These are phyloP conservation scores for Fusarium pseudoanthophilum DNA, from an alignment of 2,329 filamentous ascomycete genomes.

Conservation along the genomic window DNA sequence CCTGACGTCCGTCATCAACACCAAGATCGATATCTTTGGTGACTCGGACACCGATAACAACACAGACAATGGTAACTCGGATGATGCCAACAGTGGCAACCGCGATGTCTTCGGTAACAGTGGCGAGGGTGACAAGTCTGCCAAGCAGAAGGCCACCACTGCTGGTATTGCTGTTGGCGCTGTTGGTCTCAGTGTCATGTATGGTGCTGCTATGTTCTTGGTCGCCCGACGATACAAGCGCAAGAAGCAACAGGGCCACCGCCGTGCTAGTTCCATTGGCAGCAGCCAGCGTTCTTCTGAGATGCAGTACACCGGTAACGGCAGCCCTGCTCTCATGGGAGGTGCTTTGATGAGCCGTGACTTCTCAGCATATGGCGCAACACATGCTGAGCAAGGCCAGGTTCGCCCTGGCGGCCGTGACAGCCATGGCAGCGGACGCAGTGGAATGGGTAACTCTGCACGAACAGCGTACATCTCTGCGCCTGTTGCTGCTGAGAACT, in stretches of 20 bases:
- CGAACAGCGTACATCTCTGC: slow-evolving; percentile 80
- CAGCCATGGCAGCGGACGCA: slow-evolving; percentile 74
- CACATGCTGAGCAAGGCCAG: slow-evolving; percentile 43
- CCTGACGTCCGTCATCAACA: slow-evolving; percentile 84
- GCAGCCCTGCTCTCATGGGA: slow-evolving; percentile 75
- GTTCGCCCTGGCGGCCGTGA: slow-evolving; percentile 56
- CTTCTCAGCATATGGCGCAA: slow-evolving; percentile 65
- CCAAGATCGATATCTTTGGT: slow-evolving; percentile 67
- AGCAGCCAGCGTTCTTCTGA: slow-evolving; percentile 59
- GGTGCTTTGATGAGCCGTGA: slow-evolving; percentile 71
- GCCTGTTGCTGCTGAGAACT: slow-evolving; percentile 93
- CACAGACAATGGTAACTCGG: slow-evolving; percentile 42
- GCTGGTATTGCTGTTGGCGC: slow-evolving; percentile 80
- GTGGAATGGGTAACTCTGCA: slow-evolving; percentile 63
- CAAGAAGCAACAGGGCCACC: slow-evolving; percentile 80
- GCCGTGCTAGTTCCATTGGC: slow-evolving; percentile 78
- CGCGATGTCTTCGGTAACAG: slow-evolving; percentile 56
- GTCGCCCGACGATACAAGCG: slow-evolving; percentile 91
- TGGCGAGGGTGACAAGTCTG: slow-evolving; percentile 61
- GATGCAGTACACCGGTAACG: slow-evolving; percentile 61
- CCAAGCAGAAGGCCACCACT: slow-evolving; percentile 70
- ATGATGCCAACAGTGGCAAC: slow-evolving; percentile 51
- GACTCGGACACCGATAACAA: slow-evolving; percentile 54
- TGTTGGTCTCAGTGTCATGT: slow-evolving; percentile 82
- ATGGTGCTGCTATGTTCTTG: slow-evolving; percentile 94